A percentile compares a stretch with the other conserved stretches of the same genome.
Evolutionary conservation across 2,329 filamentous ascomycete species (phyloP).

Genomic region (Colletotrichum sp.): DNA sequence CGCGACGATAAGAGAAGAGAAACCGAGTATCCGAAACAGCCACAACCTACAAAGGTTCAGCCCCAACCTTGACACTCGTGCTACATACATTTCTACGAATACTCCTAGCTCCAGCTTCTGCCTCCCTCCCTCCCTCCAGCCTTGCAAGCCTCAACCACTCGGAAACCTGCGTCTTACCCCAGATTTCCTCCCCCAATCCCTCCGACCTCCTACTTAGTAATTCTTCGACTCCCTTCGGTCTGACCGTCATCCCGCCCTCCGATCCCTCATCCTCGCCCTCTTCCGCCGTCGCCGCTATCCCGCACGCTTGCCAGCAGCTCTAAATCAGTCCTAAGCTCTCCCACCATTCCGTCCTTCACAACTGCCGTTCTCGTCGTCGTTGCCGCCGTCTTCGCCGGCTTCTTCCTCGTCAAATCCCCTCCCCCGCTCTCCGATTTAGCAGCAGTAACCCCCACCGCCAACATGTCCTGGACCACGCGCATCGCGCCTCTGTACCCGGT

Average conservation of each 20-base stretch:
- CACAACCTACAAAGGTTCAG: background rate
- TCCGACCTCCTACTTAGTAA: background rate
- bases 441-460: background rate
- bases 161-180: background rate
- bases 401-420: background rate
- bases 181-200: background rate
- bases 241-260: background rate
- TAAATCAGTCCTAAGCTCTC: background rate
- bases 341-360: constrained; percentile 15
- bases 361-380: constrained; percentile 2
- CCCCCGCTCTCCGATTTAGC: background rate
- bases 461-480: constrained; percentile 45
- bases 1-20: background rate
- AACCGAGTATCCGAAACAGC: background rate
- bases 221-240: background rate
- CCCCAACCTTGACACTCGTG: background rate
- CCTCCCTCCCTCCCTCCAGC: background rate
- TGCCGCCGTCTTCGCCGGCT: background rate
- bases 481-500: constrained; percentile 60
- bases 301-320: background rate
- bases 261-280: background rate
- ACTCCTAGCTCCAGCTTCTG: background rate
- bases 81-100: background rate
- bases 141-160: background rate
- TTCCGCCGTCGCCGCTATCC: background rate